Evolutionary conservation across 1,284 basidiomycete genomes (phyloP), one percentile per base, ranked within the genome.

Genomic region (Puccinia hordei): DNA sequence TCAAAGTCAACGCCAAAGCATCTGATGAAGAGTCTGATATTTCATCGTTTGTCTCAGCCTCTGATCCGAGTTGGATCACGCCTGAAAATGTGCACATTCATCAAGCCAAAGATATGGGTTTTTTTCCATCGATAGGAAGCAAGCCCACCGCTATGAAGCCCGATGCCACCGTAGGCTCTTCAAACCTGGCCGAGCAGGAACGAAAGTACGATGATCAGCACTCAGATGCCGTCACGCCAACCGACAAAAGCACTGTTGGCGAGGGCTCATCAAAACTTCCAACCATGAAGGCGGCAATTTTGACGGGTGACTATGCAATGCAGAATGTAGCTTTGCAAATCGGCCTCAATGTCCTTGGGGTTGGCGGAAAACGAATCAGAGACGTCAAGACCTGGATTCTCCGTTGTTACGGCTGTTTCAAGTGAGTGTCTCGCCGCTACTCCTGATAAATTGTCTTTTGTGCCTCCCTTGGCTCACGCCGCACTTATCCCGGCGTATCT

Each of bases 281-380:
- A 24, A 87, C 93, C 44, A 83, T 84, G 77, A 87, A 87, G 79
- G 90, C 90, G 1, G 95, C 93, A 22, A 95, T 94, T 85, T 94
- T 99, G 93, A 99, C 97, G 1, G 93, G 93, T 53, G 97, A 99
- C 89, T 99, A 95, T 86, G 97, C 97, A 19, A 97, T 99, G 90
- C 97, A 99, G 87, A 99, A 99, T 85, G 94, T 99, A 17, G 87
- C 98, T 81, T 87, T 99, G 75, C 95, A 98, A 85, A 97, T 99
- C 93, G 93, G 93, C 0, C 87, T 99, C 78, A 92, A 91, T 82
- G 88, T 99, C 38, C 91, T 99, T n/a, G 92, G 94, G 19, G 89
- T 92, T 24, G 94, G 95, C 83, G 97, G 97, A 10, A 93, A 92
- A 87, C 89, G 91, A 83, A 96, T 99, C 82, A 90, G 92, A 82